Base-by-base conservation (phyloP, 208 protist species). In the Endotrypanum monterogeii region DNA sequence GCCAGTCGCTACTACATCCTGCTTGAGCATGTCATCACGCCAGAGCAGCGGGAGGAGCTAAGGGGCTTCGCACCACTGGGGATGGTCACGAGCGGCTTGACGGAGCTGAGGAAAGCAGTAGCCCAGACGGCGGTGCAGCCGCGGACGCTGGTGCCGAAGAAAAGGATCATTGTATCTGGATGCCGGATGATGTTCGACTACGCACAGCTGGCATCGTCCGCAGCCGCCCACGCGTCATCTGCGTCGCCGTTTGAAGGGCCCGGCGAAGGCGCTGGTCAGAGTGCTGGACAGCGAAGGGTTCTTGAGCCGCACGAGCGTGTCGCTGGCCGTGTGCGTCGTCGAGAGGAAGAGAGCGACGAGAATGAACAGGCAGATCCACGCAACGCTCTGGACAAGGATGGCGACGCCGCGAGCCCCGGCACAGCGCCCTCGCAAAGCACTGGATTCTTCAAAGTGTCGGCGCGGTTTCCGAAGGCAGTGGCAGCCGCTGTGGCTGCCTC, bases 1-100 rank as follows among this genome's bases (percentile, higher is more conserved):
- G 91, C 79, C 7, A 94, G 91, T 71, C 89, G 91, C 44, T 96
- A 94, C 74, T 91, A 90, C 76, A 79, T 96, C 35, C 72, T 96
- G 18, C 78, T 96, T 6, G 55, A 57, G 23, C 76, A 89, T 52
- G 63, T 86, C 41, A 71, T 41, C n/a, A 67, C 66, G 23, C 46
- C 78, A 3, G 72, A 80, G 57, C 51, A 86, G 71, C 56, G 30
- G 7, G 70, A 74, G 23, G 85, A 88, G 68, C 81, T 92, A 18
- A 16, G 35, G 3, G 68, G 73, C 54, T 94, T 87, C 54, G 67
- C 83, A 16, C 86, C 89, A 25, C 74, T 96, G 56, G 91, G 91
- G 0, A 74, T 89, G 57, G 67, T 96, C 32, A 88, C 78, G 18
- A 63, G 32, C 39, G 91, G 89, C 28, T 66, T 96, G 55, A 76